Base-by-base conservation (phyloP, 495 filamentous ascomycete genomes). In the Hypoxylon trugodes region DNA sequence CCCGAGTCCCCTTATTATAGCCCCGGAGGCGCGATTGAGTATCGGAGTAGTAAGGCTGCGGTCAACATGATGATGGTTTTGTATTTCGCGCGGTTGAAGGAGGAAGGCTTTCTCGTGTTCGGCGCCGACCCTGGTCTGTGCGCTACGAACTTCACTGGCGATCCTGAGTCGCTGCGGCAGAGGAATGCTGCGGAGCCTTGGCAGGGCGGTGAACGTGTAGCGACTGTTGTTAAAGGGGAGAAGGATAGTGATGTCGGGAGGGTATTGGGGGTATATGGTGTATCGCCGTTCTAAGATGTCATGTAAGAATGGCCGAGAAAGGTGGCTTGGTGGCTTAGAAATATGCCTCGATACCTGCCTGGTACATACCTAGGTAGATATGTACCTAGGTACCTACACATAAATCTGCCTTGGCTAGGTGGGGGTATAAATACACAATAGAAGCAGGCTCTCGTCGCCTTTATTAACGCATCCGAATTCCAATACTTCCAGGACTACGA, bases 51-150 rank as follows among this genome's bases (percentile, higher is more conserved):
- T 60, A 76, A 76, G 52, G 67, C 79, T 1, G 78, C 77, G 4
- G 32, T 80, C 32, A 81, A 80, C 47, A 77, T 81, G 73, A 28
- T 78, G 50, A 69, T 65, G 54, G 49, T 32, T 2, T 19, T 46
- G 47, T 65, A 66, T 30, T 55, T 47, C 15, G 42, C 55, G 6
- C 51, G 58, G n/a, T 12, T 71, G 37, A 59, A 56, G 25, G 40
- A 36, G 7, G 58, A 67, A 10, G 59, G 64, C 0, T 59, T 62
- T 28, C 15, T 41, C 0, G 64, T 67, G 28, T 54, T 67, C 7
- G 64, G 57, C 0, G 64, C 64, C 8, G 59, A 67, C 10, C 64
- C 64, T 3, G 64, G 64, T 0, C 51, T 62, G 3, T 46, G 40
- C 12, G 59, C 59, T 28, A 58, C 58, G 7, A 52, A 63, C 15